A percentile compares a stretch with the other conserved stretches of the same genome.
phyloP scores from a whole-genome alignment of 768 basidiomycete species.

The Boletus vermiculosoides region DNA sequence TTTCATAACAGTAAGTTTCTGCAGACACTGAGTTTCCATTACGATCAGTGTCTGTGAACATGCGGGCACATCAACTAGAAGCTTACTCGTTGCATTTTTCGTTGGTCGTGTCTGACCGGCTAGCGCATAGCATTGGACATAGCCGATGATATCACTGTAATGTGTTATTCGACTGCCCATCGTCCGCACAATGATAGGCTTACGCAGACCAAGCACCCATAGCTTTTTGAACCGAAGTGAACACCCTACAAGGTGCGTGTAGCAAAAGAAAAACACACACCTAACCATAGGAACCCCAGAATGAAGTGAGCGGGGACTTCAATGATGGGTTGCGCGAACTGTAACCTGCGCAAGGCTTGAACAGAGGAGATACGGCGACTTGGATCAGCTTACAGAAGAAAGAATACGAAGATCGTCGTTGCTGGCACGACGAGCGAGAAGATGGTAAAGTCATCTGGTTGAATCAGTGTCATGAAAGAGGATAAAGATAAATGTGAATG shows the following conservation, averaged over 20 bases:
- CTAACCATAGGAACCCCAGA: constrained; percentile 65
- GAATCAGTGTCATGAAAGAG: background rate
- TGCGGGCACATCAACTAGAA: background rate
- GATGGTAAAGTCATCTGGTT: constrained; percentile 65
- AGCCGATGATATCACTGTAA: constrained; percentile 66
- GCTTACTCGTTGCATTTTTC: constrained; percentile 55
- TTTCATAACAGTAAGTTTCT: constrained; percentile 66
- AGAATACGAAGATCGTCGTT: constrained; percentile 59
- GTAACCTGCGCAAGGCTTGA: constrained; percentile 43
- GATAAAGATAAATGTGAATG: constrained; percentile 1
- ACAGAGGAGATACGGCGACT: background rate
- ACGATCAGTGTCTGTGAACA: constrained; percentile 5
- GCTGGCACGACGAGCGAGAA: constrained; percentile 67
- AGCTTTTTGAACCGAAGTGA: constrained; percentile 41
- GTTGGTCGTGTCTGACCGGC: constrained; percentile 45
- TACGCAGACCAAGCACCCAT: constrained; percentile 77
- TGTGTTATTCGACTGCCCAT: constrained; percentile 3
- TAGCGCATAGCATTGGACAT: constrained; percentile 56
- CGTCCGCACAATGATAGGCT: constrained; percentile 20
- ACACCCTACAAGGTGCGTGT: background rate
- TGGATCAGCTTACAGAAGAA: constrained; percentile 49
- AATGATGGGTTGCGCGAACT: constrained; percentile 66
- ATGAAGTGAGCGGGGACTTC: constrained; percentile 57
- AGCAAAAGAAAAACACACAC: constrained; percentile 39
- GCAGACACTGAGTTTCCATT: constrained; percentile 46